Percentiles rank a stretch among this genome's conserved stretches.
These are phyloP conservation scores for Golubevia pallescens DNA, from an alignment of 1,284 basidiomycete genomes.

Conservation along the genomic window DNA sequence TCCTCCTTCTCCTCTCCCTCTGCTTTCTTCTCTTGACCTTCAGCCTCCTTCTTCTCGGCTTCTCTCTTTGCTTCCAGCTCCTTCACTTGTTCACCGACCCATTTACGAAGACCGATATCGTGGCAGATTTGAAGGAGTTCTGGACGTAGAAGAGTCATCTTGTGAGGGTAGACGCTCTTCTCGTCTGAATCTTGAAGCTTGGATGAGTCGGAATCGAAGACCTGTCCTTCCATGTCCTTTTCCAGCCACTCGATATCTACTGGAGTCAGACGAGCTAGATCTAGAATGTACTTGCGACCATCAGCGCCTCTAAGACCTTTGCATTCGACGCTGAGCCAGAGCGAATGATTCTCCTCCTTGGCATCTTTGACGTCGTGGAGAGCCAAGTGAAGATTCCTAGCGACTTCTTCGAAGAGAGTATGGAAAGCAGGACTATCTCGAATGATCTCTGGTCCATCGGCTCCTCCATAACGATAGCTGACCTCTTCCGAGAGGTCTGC, in stretches of 20 bases:
- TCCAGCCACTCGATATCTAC: constrained; percentile 70
- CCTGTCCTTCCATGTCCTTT: constrained; percentile 65
- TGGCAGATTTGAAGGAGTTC: constrained; percentile 70
- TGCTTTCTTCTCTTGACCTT: constrained; percentile 4
- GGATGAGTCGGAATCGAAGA: constrained; percentile 37
- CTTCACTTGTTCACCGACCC: constrained; percentile 67
- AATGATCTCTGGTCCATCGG: constrained; percentile 66
- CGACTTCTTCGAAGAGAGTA: constrained; percentile 68
- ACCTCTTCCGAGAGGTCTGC: constrained; percentile 14
- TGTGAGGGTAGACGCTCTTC: constrained; percentile 67
- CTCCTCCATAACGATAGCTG: constrained; percentile 66
- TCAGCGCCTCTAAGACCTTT: constrained; percentile 70
- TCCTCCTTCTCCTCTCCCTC: constrained; percentile 17
- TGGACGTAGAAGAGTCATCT: constrained; percentile 69
- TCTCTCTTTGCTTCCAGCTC: constrained; percentile 25
- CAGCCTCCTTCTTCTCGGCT: constrained; percentile 20
- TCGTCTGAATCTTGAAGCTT: constrained; percentile 26
- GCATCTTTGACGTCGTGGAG: constrained; percentile 67
- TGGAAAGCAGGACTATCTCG: constrained; percentile 67
- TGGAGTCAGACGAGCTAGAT: constrained; percentile 68
- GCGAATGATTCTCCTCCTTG: constrained; percentile 66
- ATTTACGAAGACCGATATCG: constrained; percentile 68
- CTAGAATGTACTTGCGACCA: constrained; percentile 69
- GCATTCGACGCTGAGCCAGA: constrained; percentile 69
- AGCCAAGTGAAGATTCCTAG: constrained; percentile 67